Conservation (phyloP, 2,329 filamentous ascomycete species). For the Alternaria sp. region DNA sequence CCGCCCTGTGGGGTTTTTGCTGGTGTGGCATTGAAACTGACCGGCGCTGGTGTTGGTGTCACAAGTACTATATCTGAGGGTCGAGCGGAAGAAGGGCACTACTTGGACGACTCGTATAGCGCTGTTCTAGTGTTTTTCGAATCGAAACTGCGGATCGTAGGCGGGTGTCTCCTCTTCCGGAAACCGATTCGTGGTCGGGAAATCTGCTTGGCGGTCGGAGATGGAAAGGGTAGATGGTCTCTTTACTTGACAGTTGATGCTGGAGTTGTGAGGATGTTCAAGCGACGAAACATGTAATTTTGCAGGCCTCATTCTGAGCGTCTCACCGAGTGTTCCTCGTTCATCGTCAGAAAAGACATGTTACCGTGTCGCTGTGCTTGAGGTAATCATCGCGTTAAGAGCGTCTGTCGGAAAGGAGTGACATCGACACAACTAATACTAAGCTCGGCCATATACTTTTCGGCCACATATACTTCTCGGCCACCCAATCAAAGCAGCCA, state of each 20-base stretch:
- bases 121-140: conserved; percentile 1
- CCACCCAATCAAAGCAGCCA: no score
- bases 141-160: not conserved
- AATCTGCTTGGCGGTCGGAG: not conserved
- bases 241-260: not conserved
- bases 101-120: not conserved
- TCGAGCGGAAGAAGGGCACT: not conserved
- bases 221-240: not conserved
- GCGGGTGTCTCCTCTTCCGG: not conserved
- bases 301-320: no score
- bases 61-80: not conserved
- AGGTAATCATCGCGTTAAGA: not conserved
- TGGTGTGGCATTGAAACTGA: not conserved
- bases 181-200: not conserved
- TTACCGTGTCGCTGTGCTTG: not conserved
- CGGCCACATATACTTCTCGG: no score
- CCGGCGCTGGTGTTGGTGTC: not conserved
- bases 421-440: not conserved
- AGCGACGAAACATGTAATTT: not conserved
- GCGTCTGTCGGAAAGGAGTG: not conserved
- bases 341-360: not conserved
- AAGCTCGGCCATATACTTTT: no score
- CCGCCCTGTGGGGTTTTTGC: not conserved
- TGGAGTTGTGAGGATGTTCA: not conserved
- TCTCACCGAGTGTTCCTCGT: no score